Evolutionary conservation across 2,329 filamentous ascomycete species (phyloP), one percentile per base, ranked within the genome.

Genomic region (Curvularia sp.): DNA sequence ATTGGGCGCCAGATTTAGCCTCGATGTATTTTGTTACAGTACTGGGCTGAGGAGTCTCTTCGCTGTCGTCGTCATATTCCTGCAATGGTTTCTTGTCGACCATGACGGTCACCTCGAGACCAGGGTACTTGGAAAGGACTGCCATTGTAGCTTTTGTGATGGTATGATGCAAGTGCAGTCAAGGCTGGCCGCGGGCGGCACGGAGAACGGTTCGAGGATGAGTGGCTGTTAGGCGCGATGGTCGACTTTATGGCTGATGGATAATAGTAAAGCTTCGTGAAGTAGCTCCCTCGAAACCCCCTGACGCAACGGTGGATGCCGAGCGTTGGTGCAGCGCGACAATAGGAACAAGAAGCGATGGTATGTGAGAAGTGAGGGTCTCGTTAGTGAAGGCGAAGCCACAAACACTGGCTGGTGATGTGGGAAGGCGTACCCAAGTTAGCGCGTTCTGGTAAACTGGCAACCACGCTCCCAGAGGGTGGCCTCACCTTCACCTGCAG

Each of bases 51-150:
- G 28, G 8, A 5, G 18, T 6, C 4, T 49, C 35, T 4, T 61
- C 51, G 2, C 39, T 35, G 4, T 35, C 35, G 12, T 65, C 58
- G 10, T 63, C 54, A 28, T 65, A 63, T 39, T 66, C 64, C 31
- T 18, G 35, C 3, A 65, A 39, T 3, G 60, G 49, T 30, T 30
- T 7, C 0, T 26, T 49, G 15, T 58, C 18, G 24, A 65, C 58
- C 22, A 49, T 7, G 8, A 68, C 30, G 24, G 61, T 55, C 4
- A 59, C 62, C 33, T 26, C 58, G 46, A 42, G 52, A 52, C 26
- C 43, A 26, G 26, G 53, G 42, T 22, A 52, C 44, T 20, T 28
- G 18, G 18, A 26, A 35, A 4, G 18, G 20, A 64, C 47, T 7
- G 58, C 62, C 65, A 68, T 69, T 4, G n/a, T 60, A 4, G 33